Percentiles rank a stretch among this genome's conserved stretches.
Evolutionary conservation across 1,284 basidiomycete genomes (phyloP).

Genomic region (Cystobasidium slooffiae): DNA sequence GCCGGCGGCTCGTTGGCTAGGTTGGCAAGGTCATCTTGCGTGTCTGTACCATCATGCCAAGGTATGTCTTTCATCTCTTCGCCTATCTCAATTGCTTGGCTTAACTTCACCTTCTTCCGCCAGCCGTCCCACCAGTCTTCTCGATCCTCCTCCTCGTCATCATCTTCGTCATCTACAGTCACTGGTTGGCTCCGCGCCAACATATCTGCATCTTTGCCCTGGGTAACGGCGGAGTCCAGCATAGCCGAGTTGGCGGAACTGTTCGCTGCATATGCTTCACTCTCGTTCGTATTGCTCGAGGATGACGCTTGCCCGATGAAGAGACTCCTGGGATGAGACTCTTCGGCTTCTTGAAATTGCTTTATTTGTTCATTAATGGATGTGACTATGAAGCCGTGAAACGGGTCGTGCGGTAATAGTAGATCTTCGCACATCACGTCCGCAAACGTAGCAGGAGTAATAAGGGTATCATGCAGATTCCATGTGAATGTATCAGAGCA

Average conservation of each 20-base stretch:
- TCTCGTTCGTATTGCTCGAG: constrained; percentile 43
- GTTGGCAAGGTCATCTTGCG: constrained; percentile 27
- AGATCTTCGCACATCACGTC: constrained; percentile 92
- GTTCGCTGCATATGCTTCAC: neutral
- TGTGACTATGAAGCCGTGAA: constrained; percentile 78
- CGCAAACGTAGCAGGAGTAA: constrained; percentile 88
- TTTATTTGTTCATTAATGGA: constrained; percentile 84
- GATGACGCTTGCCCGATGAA: constrained; percentile 41
- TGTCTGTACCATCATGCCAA: constrained; percentile 10
- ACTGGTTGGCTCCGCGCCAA: neutral
- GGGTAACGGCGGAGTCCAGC: neutral
- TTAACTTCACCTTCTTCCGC: constrained; percentile 39
- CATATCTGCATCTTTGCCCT: neutral
- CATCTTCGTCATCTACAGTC: constrained; percentile 44
- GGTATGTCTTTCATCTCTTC: constrained; percentile 13
- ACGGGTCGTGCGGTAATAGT: constrained; percentile 68
- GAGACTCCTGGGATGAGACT: constrained; percentile 42
- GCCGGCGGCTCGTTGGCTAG: neutral
- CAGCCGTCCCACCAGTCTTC: constrained; percentile 74
- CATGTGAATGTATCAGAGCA: constrained; percentile 96
- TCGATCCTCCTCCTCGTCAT: constrained; percentile 58
- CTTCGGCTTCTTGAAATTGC: constrained; percentile 66
- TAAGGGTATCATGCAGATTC: constrained; percentile 88
- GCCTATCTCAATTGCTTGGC: constrained; percentile 19
- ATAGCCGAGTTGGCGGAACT: neutral